Evolutionary conservation across 1,284 basidiomycete species (phyloP).

Genomic region (Malassezia nana): DNA sequence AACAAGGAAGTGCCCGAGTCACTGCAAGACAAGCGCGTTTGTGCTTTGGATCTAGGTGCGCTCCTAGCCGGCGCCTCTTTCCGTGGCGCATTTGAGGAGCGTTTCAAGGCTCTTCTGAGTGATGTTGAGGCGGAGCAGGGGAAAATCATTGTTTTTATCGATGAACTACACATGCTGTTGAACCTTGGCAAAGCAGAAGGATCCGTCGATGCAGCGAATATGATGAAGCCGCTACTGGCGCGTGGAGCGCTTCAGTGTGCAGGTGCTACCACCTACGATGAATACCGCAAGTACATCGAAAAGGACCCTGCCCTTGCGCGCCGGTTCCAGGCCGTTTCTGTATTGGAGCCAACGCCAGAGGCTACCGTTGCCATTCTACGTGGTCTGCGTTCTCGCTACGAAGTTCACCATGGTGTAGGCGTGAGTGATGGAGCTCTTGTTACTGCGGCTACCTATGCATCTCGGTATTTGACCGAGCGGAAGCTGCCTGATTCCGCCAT

Average conservation of each 20-base stretch:
- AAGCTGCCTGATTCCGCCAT: conserved; percentile 37
- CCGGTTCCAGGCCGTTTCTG: conserved; percentile 74
- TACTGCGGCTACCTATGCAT: conserved; percentile 76
- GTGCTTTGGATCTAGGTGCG: conserved; percentile 75
- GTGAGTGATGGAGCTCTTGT: conserved; percentile 83
- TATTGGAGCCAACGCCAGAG: conserved; percentile 76
- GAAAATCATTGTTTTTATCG: conserved; percentile 86
- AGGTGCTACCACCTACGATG: conserved; percentile 81
- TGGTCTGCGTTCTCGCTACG: conserved; percentile 68
- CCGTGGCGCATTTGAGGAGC: conserved; percentile 95
- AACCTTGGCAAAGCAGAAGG: conserved; percentile 35
- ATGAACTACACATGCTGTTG: conserved; percentile 57
- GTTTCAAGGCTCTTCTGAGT: conserved; percentile 75
- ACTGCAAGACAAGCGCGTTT: conserved; percentile 54
- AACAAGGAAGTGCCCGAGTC: conserved; percentile 73
- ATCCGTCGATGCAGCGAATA: conserved; percentile 26
- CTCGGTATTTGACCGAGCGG: conserved; percentile 64
- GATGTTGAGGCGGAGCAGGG: conserved; percentile 86
- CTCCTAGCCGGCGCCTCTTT: conserved; percentile 92
- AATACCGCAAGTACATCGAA: conserved; percentile 90
- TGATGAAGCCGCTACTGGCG: conserved; percentile 50
- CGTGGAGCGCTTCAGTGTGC: conserved; percentile 79
- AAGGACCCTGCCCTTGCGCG: conserved; percentile 74
- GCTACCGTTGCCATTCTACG: conserved; percentile 86
- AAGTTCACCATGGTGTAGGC: conserved; percentile 54